Percentiles rank a stretch among this genome's conserved stretches.
phyloP scores from a whole-genome alignment of 805 yeast species.

The Hanseniaspora clermontiae region DNA sequence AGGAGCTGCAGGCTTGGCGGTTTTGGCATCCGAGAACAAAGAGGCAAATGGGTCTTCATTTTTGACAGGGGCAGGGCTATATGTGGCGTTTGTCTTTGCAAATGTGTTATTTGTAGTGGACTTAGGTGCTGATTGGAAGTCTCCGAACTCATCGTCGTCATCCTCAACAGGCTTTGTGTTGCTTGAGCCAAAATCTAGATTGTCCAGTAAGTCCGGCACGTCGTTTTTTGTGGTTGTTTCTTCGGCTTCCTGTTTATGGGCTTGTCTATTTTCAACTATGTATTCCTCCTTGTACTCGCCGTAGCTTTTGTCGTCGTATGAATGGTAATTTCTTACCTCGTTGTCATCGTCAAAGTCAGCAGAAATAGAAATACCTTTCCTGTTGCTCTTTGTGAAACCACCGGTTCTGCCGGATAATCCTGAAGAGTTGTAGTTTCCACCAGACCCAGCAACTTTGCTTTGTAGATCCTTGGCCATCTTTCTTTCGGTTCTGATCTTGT shows the following conservation, averaged over 20 bases:
- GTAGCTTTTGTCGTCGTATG: slow-evolving; percentile 20
- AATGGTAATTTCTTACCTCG: slow-evolving; percentile 32
- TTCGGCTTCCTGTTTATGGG: slow-evolving; percentile 22
- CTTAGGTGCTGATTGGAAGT: slow-evolving; percentile 58
- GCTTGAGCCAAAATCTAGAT: neutral
- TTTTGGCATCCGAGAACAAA: slow-evolving; percentile 52
- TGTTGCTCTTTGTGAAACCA: slow-evolving; percentile 15
- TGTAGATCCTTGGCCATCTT: slow-evolving; percentile 80
- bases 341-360: slow-evolving; percentile 43
- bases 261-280: slow-evolving; percentile 32
- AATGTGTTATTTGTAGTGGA: slow-evolving; percentile 20
- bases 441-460: slow-evolving; percentile 70
- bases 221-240: slow-evolving; percentile 17
- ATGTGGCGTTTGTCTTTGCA: slow-evolving; percentile 15
- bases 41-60: slow-evolving; percentile 61
- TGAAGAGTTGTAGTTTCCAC: slow-evolving; percentile 33
- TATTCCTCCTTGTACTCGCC: slow-evolving; percentile 23
- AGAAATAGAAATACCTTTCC: slow-evolving; percentile 26
- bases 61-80: slow-evolving; percentile 19
- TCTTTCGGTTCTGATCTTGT: slow-evolving; percentile 65
- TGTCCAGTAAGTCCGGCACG: slow-evolving; percentile 6
- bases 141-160: slow-evolving; percentile 67
- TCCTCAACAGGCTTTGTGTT: slow-evolving; percentile 30
- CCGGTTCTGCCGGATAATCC: slow-evolving; percentile 14
- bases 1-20: slow-evolving; percentile 20